These are phyloP conservation scores for Pseudozyma pruni DNA, from an alignment of 1,284 basidiomycete species.

Conservation along the genomic window DNA sequence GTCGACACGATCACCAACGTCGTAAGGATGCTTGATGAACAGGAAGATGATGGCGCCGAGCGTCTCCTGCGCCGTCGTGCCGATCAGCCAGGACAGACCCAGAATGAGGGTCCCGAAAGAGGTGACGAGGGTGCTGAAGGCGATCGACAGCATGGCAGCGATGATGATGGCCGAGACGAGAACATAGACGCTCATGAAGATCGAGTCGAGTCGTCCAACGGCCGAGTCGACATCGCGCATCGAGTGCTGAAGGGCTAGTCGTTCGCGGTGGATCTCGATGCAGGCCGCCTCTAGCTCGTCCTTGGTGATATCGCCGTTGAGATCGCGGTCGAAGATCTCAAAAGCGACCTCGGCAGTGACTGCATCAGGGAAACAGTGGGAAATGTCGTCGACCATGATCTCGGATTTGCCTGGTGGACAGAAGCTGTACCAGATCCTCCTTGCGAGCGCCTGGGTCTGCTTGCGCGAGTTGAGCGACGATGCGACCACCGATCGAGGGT, in stretches of 20 bases:
- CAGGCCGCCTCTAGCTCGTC: slow-evolving; percentile 82
- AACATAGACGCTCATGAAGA: slow-evolving; percentile 71
- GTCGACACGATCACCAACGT: slow-evolving; percentile 78
- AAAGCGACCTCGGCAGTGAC: slow-evolving; percentile 71
- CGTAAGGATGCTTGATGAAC: slow-evolving; percentile 85
- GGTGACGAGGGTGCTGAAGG: slow-evolving; percentile 79
- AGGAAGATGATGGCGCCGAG: slow-evolving; percentile 84
- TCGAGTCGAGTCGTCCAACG: slow-evolving; percentile 72
- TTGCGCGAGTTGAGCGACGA: slow-evolving; percentile 69
- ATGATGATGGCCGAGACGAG: slow-evolving; percentile 77
- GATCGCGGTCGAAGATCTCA: slow-evolving; percentile 83
- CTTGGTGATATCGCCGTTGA: slow-evolving; percentile 80
- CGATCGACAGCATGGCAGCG: slow-evolving; percentile 72
- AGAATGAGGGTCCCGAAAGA: slow-evolving; percentile 84
- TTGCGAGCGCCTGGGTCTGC: slow-evolving; percentile 85
- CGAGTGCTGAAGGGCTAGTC: slow-evolving; percentile 82
- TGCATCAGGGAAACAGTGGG: slow-evolving; percentile 74
- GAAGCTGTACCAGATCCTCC: slow-evolving; percentile 88
- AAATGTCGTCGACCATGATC: slow-evolving; percentile 78
- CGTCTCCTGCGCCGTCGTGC: slow-evolving; percentile 75
- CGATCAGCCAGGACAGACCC: slow-evolving; percentile 89
- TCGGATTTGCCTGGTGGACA: slow-evolving; percentile 69
- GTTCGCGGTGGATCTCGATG: slow-evolving; percentile 83
- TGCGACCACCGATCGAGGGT: slow-evolving; percentile 44
- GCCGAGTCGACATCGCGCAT: slow-evolving; percentile 90